Evolutionary conservation across 768 basidiomycete genomes (phyloP).

Genomic region (Boletus sp.): DNA sequence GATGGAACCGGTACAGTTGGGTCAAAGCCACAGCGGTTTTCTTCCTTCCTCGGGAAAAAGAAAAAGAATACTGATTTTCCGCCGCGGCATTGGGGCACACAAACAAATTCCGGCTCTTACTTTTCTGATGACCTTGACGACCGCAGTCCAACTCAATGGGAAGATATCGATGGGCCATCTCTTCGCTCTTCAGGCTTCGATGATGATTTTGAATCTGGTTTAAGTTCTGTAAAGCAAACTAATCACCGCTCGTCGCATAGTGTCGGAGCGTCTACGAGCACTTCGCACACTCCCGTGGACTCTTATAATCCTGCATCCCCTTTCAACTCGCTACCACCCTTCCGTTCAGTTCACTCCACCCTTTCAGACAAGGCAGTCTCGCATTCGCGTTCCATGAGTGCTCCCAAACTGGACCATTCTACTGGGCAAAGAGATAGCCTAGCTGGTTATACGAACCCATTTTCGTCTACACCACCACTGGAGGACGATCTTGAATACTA

Average conservation of each 20-base stretch:
- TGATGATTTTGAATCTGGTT: constrained; percentile 48
- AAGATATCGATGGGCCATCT: constrained; percentile 26
- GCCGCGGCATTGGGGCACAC: constrained; percentile 59
- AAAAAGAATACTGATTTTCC: constrained; percentile 56
- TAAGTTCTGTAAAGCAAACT: constrained; percentile 30
- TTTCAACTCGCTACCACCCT: constrained; percentile 36
- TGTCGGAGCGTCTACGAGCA: constrained; percentile 7
- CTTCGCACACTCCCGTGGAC: constrained; percentile 20
- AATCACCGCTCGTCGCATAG: constrained; percentile 21
- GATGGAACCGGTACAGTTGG: constrained; percentile 24
- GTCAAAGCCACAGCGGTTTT: constrained; percentile 35
- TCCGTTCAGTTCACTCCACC: constrained; percentile 31
- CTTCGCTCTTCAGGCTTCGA: constrained; percentile 32
- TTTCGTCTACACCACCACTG: constrained; percentile 23
- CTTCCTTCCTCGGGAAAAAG: constrained; percentile 38
- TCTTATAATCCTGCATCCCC: constrained; percentile 35
- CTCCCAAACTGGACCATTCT: constrained; percentile 23
- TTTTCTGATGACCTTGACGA: constrained; percentile 38
- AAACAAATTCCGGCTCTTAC: constrained; percentile 52
- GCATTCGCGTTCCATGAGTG: constrained; percentile 37
- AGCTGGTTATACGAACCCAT: constrained; percentile 27
- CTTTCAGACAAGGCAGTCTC: constrained; percentile 30
- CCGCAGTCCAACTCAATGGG: constrained; percentile 24
- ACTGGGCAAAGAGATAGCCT: constrained; percentile 2
- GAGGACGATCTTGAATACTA: constrained; percentile 19